Evolutionary conservation across 2,329 filamentous ascomycete species (phyloP), one percentile per base, ranked within the genome.

Genomic region (Sarocladium kiliense): DNA sequence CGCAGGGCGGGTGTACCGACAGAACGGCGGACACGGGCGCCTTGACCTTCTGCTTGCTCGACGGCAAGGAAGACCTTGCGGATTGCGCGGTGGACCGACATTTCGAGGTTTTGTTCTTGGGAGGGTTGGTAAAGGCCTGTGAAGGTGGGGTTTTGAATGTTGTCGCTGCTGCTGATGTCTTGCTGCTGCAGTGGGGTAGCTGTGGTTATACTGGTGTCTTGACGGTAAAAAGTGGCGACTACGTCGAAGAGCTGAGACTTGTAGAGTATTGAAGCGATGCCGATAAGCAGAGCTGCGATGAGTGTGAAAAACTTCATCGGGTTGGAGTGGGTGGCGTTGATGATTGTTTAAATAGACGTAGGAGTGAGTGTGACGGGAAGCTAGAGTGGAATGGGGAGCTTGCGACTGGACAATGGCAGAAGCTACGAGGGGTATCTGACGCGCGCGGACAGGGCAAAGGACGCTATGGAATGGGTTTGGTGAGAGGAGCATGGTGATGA

Each of bases 21-120:
- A 41, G 89, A 92, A 57, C 93, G 85, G 59, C 93, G 85, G 14
- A 97, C 93, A 59, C 85, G 81, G 4, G 93, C 93, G 56, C 94
- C 93, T 0, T 86, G 90, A 42, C 93, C 93, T 71, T 97, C 93
- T 26, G 89, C 77, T 71, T 96, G 89, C 71, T 96, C 91, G 57
- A 87, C 73, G 58, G 93, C 93, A 44, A 91, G 80, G 71, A 97
- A 92, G 61, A 88, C 84, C 73, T 92, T 89, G 62, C 84, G 84
- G 68, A 97, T 93, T 51, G 85, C 81, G 66, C 94, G 85, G 26
- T 88, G 79, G 58, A 84, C 71, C 42, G 87, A 82, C 81, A 88
- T 88, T 56, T 82, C 76, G 47, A 51, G 47, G 44, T 49, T 30
- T 21, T 51, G 27, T 21, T 51, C 47, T 36, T 21, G 47, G 47